Conservation (phyloP, 2,329 filamentous ascomycete genomes). For the Thermoascus crustaceus region DNA sequence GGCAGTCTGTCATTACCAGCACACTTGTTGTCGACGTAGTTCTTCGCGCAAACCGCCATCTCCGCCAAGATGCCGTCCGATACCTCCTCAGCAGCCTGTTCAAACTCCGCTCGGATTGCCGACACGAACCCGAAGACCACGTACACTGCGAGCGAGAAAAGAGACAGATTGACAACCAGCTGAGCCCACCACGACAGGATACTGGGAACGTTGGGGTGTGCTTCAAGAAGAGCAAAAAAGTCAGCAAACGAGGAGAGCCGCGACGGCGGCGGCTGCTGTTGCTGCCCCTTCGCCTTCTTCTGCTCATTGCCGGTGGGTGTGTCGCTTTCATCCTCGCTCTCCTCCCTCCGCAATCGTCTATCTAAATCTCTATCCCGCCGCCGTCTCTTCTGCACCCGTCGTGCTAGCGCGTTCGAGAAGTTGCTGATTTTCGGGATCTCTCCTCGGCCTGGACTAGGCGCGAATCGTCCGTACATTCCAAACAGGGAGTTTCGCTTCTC, state of each 20-base stretch:
- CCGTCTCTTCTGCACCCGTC: conserved; percentile 42
- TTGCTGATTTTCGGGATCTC: conserved; percentile 50
- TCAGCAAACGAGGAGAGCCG: conserved; percentile 35
- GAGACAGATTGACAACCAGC: conserved; percentile 44
- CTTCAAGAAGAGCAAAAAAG: conserved; percentile 55
- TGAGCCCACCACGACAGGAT: conserved; percentile 61
- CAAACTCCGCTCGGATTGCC: conserved; percentile 66
- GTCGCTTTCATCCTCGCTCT: conserved; percentile 37
- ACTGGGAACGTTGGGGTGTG: conserved; percentile 56
- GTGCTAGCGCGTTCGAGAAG: conserved; percentile 38
- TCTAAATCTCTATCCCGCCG: conserved; percentile 41
- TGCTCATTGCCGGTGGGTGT: conserved; percentile 28
- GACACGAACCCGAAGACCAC: conserved; percentile 61
- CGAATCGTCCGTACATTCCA: conserved; percentile 36
- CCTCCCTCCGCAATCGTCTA: conserved; percentile 31
- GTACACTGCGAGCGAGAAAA: conserved; percentile 48
- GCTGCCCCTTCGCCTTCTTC: conserved; percentile 16
- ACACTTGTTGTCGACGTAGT: conserved; percentile 73
- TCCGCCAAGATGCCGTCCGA: conserved; percentile 62
- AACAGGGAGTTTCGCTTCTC: conserved; percentile 34
- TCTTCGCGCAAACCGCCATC: conserved; percentile 62
- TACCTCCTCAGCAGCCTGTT: conserved; percentile 60
- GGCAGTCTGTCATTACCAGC: conserved; percentile 58
- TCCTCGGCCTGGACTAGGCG: conserved; percentile 53
- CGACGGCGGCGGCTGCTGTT: conserved; percentile 18